Base-by-base conservation (phyloP, 192 early-diverging fungal genomes). In the Umbelopsis isabellina region DNA sequence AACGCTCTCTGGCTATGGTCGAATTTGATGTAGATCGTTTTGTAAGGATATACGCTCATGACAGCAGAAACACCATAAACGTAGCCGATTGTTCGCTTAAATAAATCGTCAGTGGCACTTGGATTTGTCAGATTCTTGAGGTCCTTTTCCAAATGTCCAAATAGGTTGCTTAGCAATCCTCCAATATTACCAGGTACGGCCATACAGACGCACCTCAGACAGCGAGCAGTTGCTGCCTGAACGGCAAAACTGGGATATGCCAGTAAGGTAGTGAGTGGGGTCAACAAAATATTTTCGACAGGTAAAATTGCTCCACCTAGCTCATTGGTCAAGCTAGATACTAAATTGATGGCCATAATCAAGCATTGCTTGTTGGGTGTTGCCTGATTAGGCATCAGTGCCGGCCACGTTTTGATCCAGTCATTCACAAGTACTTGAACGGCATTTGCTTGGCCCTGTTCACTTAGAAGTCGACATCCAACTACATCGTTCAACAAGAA, bases 1-100 rank as follows among this genome's bases (percentile, higher is more conserved):
- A 95, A 94, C 12, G 94, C 86, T 71, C 90, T 87, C 21, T 92
- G 92, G 33, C 87, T 83, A 49, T 91, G 75, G 41, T 95, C 96
- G 72, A 93, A 91, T 0, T 94, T 91, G 1, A 87, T 84, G 64
- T 89, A 89, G 3, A 95, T 80, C 7, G 88, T 81, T 45, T 88
- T 84, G 4, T 73, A 46, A 4, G 89, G 91, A 27, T 92, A 82
- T 7, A 91, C 87, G 35, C 86, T 86, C 67, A 96, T 84, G 3
- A 96, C 76, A 0, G 87, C 86, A 4, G 90, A 87, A 3, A 93
- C 80, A 0, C 85, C 78, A 67, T 88, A 80, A 2, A 88, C 90
- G 72, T 89, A 88, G 1, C 88, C 91, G 7, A 89, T 67, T 10
- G 89, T 84, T 1, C 85, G 79, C 25, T 80, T 81, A 33, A 85